Evolutionary conservation across 495 filamentous ascomycete species (phyloP).

Genomic region (Lepidopterella palustris): DNA sequence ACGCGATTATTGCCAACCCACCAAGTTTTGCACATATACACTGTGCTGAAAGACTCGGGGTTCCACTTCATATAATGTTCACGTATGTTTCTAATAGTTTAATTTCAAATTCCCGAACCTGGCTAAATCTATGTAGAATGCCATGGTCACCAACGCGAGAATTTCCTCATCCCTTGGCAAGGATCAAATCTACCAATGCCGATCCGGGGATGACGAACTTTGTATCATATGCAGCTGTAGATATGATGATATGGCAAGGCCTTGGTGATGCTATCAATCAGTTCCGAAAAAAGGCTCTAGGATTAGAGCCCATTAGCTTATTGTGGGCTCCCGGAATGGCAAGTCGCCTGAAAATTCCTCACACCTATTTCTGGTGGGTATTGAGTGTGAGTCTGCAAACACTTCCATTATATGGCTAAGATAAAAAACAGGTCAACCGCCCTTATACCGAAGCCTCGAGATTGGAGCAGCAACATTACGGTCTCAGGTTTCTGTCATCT

Average conservation of each 20-base stretch:
- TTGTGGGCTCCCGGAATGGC: slow-evolving; percentile 61
- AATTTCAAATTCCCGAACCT: too few species aligned
- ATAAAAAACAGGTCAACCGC: too few species aligned
- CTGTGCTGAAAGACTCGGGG: slow-evolving; percentile 71
- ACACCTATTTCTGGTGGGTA: slow-evolving; percentile 75
- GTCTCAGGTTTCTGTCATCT: slow-evolving; percentile 73
- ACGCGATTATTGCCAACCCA: slow-evolving; percentile 80
- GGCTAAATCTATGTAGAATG: too few species aligned
- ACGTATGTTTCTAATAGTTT: too few species aligned
- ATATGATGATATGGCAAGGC: slow-evolving; percentile 77
- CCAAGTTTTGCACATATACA: slow-evolving; percentile 77
- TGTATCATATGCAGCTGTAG: slow-evolving; percentile 66
- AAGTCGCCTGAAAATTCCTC: slow-evolving; percentile 60
- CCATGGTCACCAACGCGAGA: slow-evolving; percentile 57
- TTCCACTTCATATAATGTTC: slow-evolving; percentile 78
- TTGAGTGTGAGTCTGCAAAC: too few species aligned
- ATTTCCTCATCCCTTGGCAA: slow-evolving; percentile 68
- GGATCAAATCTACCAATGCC: slow-evolving; percentile 55
- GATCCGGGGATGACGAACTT: slow-evolving; percentile 60
- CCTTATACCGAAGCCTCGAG: slow-evolving; percentile 68
- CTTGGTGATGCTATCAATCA: slow-evolving; percentile 70
- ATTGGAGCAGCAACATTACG: slow-evolving; percentile 67
- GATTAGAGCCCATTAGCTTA: slow-evolving; percentile 60
- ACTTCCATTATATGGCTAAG: too few species aligned
- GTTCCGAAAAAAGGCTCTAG: slow-evolving; percentile 59